phyloP scores from a whole-genome alignment of 768 basidiomycete species.

The Lentinus brumalis region DNA sequence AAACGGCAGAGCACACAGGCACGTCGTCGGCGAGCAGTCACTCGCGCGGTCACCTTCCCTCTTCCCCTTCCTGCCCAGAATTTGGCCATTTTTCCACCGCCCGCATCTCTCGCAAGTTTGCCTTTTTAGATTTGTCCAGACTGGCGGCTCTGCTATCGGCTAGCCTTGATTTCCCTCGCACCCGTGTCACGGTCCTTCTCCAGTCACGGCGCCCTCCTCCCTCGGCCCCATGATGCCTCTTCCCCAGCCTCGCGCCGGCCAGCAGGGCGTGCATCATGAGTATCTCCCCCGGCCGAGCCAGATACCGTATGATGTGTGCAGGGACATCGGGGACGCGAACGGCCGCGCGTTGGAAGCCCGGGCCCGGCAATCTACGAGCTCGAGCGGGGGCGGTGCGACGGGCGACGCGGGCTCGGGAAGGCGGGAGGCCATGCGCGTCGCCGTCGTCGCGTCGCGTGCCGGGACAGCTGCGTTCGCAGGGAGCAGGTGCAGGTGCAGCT shows the following conservation, averaged over 20 bases:
- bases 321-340: neutral
- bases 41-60: too few species aligned
- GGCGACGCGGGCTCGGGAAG: neutral
- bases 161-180: constrained; percentile 34
- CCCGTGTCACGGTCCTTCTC: constrained; percentile 1
- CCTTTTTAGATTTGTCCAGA: constrained; percentile 49
- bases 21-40: too few species aligned
- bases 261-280: too few species aligned
- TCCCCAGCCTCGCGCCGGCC: neutral
- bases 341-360: too few species aligned
- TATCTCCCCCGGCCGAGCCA: too few species aligned
- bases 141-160: constrained; percentile 53
- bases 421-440: neutral
- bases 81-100: constrained; percentile 5
- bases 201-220: constrained; percentile 19
- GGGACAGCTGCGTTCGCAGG: neutral
- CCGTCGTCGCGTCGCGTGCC: neutral
- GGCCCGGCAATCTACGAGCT: too few species aligned
- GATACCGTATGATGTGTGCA: neutral
- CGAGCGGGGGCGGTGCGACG: too few species aligned
- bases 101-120: constrained; percentile 36
- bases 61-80: constrained; percentile 7
- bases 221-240: constrained; percentile 25
- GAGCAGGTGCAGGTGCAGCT: neutral
- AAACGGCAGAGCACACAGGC: too few species aligned